Evolutionary conservation across 495 filamentous ascomycete species (phyloP), one percentile per base, ranked within the genome.

Genomic region (Daldinia bambusicola): DNA sequence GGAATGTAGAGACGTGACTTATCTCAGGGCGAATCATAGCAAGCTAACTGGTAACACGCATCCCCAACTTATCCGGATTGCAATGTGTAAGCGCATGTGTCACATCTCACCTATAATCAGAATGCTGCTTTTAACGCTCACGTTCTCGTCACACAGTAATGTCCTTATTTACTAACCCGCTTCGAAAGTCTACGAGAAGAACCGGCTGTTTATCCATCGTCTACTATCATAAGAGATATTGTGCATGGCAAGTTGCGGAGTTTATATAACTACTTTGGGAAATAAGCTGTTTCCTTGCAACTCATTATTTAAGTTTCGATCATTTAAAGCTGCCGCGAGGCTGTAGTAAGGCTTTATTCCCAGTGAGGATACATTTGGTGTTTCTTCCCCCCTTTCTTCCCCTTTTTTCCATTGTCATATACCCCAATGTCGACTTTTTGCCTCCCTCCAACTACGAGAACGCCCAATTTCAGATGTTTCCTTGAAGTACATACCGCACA

Each of bases 281-380:
- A n/a, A 20, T 48, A 18, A 8, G 4, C 0, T 1, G 20, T 48
- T 48, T 57, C 26, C 30, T 65, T 14, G 55, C 40, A 36, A 12
- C 61, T 31, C 50, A 37, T 45, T 51, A 53, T 43, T 38, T 20
- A 13, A 48, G 18, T 48, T n/a, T 50, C 48, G 37, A 55, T 55
- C 18, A 43, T 58, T 34, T 30, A 20, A 62, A 38, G 16, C 58
- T 56, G 61, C 70, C 61, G 61, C 57, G 70, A 68, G 70, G 64
- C 64, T 65, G 50, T 22, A 57, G 37, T 20, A 52, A 40, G 26
- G 55, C 14, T 67, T 72, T 56, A 61, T 50, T 50, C 48, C 41
- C 31, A 59, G 16, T 31, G 20, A 61, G 6, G 31, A 67, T 36
- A 13, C 48, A 67, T 58, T 22, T 50, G 41, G 41, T 58, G 66